phyloP scores from a whole-genome alignment of 2,329 filamentous ascomycete species.

The Hortaea werneckii region DNA sequence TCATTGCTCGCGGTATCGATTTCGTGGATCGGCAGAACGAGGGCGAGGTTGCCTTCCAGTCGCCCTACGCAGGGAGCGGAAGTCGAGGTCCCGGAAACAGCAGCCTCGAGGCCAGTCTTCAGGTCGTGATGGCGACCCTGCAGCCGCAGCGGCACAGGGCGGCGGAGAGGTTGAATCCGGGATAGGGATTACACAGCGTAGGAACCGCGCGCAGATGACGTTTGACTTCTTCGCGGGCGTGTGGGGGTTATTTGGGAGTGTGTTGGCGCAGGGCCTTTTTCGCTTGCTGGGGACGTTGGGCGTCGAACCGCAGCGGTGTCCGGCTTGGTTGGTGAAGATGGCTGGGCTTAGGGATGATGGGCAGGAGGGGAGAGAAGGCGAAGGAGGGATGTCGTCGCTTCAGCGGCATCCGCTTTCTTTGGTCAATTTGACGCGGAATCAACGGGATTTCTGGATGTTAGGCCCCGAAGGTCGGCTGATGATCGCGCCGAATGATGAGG shows the following conservation, averaged over 20 bases:
- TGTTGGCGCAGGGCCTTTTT: slow-evolving; percentile 46
- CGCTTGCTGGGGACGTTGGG: slow-evolving; percentile 49
- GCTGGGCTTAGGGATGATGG: slow-evolving; percentile 33
- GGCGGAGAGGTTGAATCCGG: slow-evolving; percentile 42
- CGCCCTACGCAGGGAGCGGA: slow-evolving; percentile 59
- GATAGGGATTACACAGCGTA: slow-evolving; percentile 68
- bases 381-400: not conserved
- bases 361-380: slow-evolving; percentile 11
- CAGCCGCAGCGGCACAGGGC: no score
- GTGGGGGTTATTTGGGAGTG: slow-evolving; percentile 51
- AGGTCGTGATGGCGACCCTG: no score
- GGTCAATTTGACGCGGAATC: slow-evolving; percentile 7
- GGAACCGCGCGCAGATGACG: slow-evolving; percentile 66
- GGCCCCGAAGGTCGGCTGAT: slow-evolving; percentile 43
- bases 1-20: slow-evolving; percentile 28
- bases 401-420: no score
- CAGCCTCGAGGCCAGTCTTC: slow-evolving; percentile 2
- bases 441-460: slow-evolving; percentile 42
- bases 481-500: slow-evolving; percentile 50
- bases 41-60: slow-evolving; percentile 23
- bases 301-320: slow-evolving; percentile 42
- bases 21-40: slow-evolving; percentile 24
- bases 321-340: slow-evolving; percentile 52
- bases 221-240: slow-evolving; percentile 70
- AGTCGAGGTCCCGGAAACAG: slow-evolving; percentile 26